Evolutionary conservation across 2,329 filamentous ascomycete genomes (phyloP).

Genomic region (Hymenoscyphus albidus): DNA sequence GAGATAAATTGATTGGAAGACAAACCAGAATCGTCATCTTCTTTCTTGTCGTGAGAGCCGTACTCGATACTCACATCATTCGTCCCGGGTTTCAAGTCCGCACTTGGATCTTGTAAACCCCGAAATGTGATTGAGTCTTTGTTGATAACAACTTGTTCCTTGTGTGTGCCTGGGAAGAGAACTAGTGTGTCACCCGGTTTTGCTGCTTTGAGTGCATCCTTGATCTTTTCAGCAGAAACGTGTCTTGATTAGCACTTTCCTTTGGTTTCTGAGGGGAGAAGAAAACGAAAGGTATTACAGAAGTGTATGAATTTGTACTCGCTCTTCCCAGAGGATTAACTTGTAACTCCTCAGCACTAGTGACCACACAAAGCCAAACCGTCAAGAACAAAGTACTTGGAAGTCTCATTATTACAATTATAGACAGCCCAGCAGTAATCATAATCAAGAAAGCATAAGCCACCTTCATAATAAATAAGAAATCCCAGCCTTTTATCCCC

Average conservation of each 20-base stretch:
- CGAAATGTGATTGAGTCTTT: constrained; percentile 42
- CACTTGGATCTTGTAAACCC: constrained; percentile 40
- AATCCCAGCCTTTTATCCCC: neutral
- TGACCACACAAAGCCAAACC: neutral
- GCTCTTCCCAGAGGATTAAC: neutral
- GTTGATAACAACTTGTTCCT: constrained; percentile 48
- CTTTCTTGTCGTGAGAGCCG: constrained; percentile 8
- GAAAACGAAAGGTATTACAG: neutral
- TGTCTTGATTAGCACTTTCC: neutral
- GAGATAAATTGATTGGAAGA: neutral
- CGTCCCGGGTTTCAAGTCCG: constrained; percentile 36
- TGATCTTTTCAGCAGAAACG: constrained; percentile 12
- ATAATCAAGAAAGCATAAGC: neutral
- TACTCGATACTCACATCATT: constrained; percentile 40
- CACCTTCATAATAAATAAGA: neutral
- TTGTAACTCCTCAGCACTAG: neutral
- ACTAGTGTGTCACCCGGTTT: constrained; percentile 48
- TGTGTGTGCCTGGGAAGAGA: constrained; percentile 52
- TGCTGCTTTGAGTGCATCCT: constrained; percentile 23
- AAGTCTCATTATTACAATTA: neutral
- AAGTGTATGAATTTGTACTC: neutral
- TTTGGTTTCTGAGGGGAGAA: neutral
- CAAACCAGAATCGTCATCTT: constrained; percentile 37
- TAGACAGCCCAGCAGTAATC: neutral
- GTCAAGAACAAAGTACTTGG: neutral